phyloP scores from a whole-genome alignment of 768 basidiomycete species.

The Phanerodontia chrysosporium region DNA sequence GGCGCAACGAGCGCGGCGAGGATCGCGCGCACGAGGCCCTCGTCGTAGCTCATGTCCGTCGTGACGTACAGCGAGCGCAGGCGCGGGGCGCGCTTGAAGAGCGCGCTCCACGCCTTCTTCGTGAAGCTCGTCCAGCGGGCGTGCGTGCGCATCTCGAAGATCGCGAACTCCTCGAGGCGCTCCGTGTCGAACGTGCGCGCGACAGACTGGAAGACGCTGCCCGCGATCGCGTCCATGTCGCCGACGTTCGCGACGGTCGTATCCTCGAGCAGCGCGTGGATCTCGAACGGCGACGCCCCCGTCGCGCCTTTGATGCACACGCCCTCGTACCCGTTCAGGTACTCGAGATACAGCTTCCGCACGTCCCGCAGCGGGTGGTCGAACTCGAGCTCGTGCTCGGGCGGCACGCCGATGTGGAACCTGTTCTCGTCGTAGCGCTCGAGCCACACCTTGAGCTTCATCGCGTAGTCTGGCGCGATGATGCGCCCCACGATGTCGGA shows the following conservation, averaged over 20 bases:
- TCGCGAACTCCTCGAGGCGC: slow-evolving; percentile 23
- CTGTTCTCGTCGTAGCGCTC: slow-evolving; percentile 19
- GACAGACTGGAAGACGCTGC: slow-evolving; percentile 18
- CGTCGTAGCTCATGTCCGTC: slow-evolving; percentile 19
- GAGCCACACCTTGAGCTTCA: slow-evolving; percentile 20
- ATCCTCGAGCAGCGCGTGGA: slow-evolving; percentile 15
- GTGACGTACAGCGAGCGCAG: slow-evolving; percentile 22
- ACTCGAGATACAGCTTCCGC: slow-evolving; percentile 20
- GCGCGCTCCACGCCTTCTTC: slow-evolving; percentile 20
- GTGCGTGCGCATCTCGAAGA: slow-evolving; percentile 21
- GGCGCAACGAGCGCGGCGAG: slow-evolving; percentile 20
- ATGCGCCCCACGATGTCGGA: slow-evolving; percentile 19
- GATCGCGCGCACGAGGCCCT: slow-evolving; percentile 22
- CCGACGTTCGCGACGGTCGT: slow-evolving; percentile 17
- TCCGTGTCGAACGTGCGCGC: slow-evolving; percentile 20
- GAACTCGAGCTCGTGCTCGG: slow-evolving; percentile 14
- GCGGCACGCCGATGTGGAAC: slow-evolving; percentile 23
- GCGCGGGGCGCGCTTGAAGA: slow-evolving; percentile 22
- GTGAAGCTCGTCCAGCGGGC: slow-evolving; percentile 18
- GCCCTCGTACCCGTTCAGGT: slow-evolving; percentile 15
- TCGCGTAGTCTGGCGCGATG: slow-evolving; percentile 21
- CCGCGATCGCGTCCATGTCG: slow-evolving; percentile 24
- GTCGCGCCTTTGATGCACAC: slow-evolving; percentile 19
- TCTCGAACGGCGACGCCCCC: slow-evolving; percentile 18
- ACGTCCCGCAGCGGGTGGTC: slow-evolving; percentile 21